Percentiles rank a stretch among this genome's conserved stretches.
phyloP scores from a whole-genome alignment of 495 filamentous ascomycete species.

The Chlorociboria aeruginascens region DNA sequence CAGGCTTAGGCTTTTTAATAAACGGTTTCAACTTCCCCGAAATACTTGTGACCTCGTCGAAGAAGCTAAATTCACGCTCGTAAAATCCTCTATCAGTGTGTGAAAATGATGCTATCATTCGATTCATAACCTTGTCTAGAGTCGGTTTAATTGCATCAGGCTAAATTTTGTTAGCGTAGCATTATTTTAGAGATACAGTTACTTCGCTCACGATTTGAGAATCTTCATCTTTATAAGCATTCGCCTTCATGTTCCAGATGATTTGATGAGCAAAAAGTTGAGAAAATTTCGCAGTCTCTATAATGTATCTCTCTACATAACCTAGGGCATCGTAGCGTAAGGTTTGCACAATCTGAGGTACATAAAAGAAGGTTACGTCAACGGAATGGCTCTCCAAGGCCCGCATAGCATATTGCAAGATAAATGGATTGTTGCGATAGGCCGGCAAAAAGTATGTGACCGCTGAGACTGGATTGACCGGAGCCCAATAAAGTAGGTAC shows the following conservation, averaged over 20 bases:
- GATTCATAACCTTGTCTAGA: slow-evolving; percentile 78
- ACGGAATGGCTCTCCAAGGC: slow-evolving; percentile 86
- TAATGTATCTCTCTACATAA: slow-evolving; percentile 91
- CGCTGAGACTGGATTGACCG: slow-evolving; percentile 86
- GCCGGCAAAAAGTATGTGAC: slow-evolving; percentile 86
- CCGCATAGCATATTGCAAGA: slow-evolving; percentile 95
- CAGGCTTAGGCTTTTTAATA: slow-evolving; percentile 84
- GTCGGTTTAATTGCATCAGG: slow-evolving; percentile 89
- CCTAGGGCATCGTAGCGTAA: slow-evolving; percentile 91
- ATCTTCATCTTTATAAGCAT: slow-evolving; percentile 95
- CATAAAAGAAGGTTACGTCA: slow-evolving; percentile 97
- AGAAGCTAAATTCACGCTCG: slow-evolving; percentile 92
- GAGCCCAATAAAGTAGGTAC: slow-evolving; percentile 90
- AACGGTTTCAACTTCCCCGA: slow-evolving; percentile 91
- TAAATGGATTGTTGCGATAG: slow-evolving; percentile 87
- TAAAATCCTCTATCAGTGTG: slow-evolving; percentile 72
- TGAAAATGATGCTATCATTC: slow-evolving; percentile 73
- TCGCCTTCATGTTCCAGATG: slow-evolving; percentile 99
- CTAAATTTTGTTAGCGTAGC: slow-evolving; percentile 35
- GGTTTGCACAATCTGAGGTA: slow-evolving; percentile 93
- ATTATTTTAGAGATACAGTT: background rate
- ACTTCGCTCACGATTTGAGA: slow-evolving; percentile 58
- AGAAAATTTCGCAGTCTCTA: slow-evolving; percentile 90
- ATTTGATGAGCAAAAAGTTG: slow-evolving; percentile 98
- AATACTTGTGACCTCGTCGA: slow-evolving; percentile 89